Conservation (phyloP, 805 yeast species). For the Schizosaccharomyces japonicus region DNA sequence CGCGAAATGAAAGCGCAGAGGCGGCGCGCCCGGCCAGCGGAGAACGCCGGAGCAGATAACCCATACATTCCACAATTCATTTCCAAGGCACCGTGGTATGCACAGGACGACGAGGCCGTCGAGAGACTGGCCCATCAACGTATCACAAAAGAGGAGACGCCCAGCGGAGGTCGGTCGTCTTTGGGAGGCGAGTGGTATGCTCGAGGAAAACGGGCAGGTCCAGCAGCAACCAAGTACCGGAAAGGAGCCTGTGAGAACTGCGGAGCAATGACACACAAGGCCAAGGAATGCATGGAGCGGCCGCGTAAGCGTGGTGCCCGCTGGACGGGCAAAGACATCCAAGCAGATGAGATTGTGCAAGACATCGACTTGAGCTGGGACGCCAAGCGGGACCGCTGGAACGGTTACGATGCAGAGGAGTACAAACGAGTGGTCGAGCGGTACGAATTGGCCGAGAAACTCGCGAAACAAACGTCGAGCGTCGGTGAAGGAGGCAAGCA, state of each 20-base stretch:
- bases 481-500: conserved; percentile 6
- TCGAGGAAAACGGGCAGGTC: conserved; percentile 15
- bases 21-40: not conserved
- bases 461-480: conserved; percentile 10
- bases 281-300: conserved; percentile 33
- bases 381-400: conserved; percentile 59
- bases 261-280: conserved; percentile 28
- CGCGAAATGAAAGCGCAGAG: not conserved
- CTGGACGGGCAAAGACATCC: conserved; percentile 15
- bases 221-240: conserved; percentile 16
- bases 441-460: conserved; percentile 22
- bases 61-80: conserved; percentile 17
- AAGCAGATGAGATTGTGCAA: conserved; percentile 13
- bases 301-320: conserved; percentile 24
- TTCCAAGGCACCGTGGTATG: conserved; percentile 17
- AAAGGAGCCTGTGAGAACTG: conserved; percentile 32
- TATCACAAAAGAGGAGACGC: conserved; percentile 3
- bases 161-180: conserved; percentile 9
- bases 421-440: conserved; percentile 28
- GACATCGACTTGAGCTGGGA: conserved; percentile 28
- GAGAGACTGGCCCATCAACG: conserved; percentile 15
- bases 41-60: conserved; percentile 8
- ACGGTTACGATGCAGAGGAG: conserved; percentile 44
- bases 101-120: conserved; percentile 9
- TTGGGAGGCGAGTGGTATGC: conserved; percentile 14